These are phyloP conservation scores for Naumovozyma baii DNA, from an alignment of 805 yeast species.

Conservation along the genomic window DNA sequence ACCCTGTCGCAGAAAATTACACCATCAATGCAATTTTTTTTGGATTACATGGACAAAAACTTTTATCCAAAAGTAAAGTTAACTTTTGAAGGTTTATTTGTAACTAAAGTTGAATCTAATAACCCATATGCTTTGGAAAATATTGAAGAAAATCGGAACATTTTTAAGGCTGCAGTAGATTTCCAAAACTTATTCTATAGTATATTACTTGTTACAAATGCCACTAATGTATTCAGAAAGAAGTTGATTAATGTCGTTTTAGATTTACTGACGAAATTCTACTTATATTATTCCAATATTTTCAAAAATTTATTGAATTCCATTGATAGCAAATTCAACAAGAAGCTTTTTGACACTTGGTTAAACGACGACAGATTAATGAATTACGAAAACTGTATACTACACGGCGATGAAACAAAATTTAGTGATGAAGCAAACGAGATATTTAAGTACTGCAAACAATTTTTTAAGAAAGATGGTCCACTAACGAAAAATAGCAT, in stretches of 20 bases:
- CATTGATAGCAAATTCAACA: conserved; percentile 13
- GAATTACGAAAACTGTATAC: conserved; percentile 26
- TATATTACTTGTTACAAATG: conserved; percentile 26
- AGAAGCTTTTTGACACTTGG: conserved; percentile 30
- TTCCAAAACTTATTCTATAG: conserved; percentile 22
- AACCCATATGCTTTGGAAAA: conserved; percentile 32
- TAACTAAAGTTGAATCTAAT: conserved; percentile 34
- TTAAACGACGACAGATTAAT: conserved; percentile 27
- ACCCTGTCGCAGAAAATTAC: conserved; percentile 12
- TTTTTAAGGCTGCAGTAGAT: conserved; percentile 25
- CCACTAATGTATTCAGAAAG: conserved; percentile 38
- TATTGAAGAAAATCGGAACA: conserved; percentile 26
- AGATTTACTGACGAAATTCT: conserved; percentile 32
- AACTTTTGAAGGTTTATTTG: conserved; percentile 45
- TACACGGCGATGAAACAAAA: conserved; percentile 16
- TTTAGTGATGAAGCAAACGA: conserved; percentile 23
- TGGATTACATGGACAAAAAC: conserved; percentile 50
- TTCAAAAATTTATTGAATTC: conserved; percentile 24
- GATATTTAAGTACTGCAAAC: conserved; percentile 22
- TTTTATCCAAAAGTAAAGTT: conserved; percentile 57
- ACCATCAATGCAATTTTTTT: conserved; percentile 42
- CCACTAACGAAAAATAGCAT: conserved; percentile 40
- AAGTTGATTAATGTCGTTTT: conserved; percentile 39
- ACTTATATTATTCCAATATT: conserved; percentile 27
- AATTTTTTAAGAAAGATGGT: conserved; percentile 22